phyloP scores from a whole-genome alignment of 768 basidiomycete genomes.

The Coprinellus aureogranulatus region DNA sequence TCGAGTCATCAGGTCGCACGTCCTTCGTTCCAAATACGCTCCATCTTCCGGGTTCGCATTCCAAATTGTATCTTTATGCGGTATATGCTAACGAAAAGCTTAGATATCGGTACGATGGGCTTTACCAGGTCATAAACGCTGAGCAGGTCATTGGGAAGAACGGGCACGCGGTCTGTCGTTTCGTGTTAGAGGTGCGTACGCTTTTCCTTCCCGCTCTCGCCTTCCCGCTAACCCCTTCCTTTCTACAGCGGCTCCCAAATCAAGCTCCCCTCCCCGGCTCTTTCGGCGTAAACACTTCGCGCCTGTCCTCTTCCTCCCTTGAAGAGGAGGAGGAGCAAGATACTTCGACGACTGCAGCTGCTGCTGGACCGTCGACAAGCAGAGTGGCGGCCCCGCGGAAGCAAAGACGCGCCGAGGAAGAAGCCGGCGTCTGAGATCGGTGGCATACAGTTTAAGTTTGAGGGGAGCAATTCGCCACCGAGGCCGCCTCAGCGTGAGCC shows the following conservation, averaged over 20 bases:
- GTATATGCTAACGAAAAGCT: neutral
- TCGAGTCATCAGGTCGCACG: neutral
- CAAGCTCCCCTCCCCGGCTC: neutral
- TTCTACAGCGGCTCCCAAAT: neutral
- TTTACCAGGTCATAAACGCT: neutral
- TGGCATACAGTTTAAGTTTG: neutral
- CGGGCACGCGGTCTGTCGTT: neutral
- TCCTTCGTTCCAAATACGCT: neutral
- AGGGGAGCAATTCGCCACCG: neutral
- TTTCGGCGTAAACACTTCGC: neutral
- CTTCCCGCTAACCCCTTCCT: neutral
- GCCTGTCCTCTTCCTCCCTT: neutral
- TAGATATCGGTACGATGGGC: slow-evolving; percentile 1
- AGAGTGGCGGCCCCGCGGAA: neutral
- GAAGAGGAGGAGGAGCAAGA: neutral
- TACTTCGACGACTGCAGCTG: neutral
- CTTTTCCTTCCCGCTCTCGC: no score
- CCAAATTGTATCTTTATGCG: neutral
- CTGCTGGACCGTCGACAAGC: neutral
- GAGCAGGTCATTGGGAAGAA: neutral
- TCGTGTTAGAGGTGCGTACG: neutral
- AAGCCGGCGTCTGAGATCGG: neutral
- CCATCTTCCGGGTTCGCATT: neutral
- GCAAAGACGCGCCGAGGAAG: neutral
- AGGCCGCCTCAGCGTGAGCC: neutral